Evolutionary conservation across 2,329 filamentous ascomycete species (phyloP).

Genomic region (Coniochaeta sp.): DNA sequence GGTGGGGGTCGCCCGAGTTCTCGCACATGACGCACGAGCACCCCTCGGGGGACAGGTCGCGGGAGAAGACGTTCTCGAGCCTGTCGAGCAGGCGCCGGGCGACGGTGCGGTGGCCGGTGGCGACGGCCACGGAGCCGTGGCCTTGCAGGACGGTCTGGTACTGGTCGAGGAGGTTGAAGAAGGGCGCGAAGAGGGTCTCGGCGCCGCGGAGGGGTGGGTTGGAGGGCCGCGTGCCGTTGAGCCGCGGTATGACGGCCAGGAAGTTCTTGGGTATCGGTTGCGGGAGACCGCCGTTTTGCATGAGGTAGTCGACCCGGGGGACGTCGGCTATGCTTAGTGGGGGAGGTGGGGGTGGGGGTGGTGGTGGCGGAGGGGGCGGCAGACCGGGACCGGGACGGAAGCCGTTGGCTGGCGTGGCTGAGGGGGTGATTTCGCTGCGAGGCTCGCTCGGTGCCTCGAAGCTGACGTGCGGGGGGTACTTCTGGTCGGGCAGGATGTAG

Average conservation of each 20-base stretch:
- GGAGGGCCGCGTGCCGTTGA: conserved; percentile 48
- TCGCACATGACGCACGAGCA: conserved; percentile 83
- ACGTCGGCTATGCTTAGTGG: conserved; percentile 62
- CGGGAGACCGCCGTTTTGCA: conserved; percentile 78
- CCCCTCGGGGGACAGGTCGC: conserved; percentile 81
- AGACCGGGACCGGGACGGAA: conserved; percentile 28
- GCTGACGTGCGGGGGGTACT: conserved; percentile 20
- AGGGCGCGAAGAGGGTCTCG: conserved; percentile 71
- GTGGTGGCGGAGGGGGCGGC: conserved; percentile 35
- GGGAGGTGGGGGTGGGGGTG: conserved; percentile 66
- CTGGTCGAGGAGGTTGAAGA: conserved; percentile 76
- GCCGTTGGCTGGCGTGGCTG: conserved; percentile 25
- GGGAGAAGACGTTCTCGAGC: conserved; percentile 86
- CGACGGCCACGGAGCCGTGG: conserved; percentile 86
- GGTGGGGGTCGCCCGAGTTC: conserved; percentile 49
- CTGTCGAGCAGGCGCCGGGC: conserved; percentile 83
- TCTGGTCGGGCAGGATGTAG: conserved; percentile 31
- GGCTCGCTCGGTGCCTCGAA: conserved; percentile 27
- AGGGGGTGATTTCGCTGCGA: conserved; percentile 22
- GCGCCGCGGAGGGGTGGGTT: conserved; percentile 60
- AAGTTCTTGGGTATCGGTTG: conserved; percentile 67
- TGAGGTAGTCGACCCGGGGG: conserved; percentile 83
- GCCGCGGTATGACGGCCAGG: conserved; percentile 53
- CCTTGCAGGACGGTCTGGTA: conserved; percentile 75
- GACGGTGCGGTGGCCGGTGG: conserved; percentile 92